Evolutionary conservation across 2,329 filamentous ascomycete genomes (phyloP), one percentile per base, ranked within the genome.

Genomic region (Trichoderma breve): DNA sequence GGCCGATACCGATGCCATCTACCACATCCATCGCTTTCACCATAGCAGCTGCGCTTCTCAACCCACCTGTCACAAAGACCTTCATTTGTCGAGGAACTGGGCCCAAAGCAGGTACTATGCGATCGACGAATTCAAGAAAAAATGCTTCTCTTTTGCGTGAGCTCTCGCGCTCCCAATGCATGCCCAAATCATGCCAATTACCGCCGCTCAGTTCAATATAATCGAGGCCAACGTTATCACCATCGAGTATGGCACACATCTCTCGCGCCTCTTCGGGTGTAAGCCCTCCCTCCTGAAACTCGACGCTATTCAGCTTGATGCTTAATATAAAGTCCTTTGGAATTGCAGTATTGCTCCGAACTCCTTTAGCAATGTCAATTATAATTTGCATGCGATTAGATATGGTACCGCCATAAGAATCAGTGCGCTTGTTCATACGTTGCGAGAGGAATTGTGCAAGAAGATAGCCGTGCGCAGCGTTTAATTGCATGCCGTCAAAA

Each of bases 171-270:
- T 85, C 82, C 76, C 88, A 85, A 2, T 75, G 75, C 73, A 89
- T 88, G 0, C 83, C 86, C 1, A 86, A 76, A 26, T 81, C 79
- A 78, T 90, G 84, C 75, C 89, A 90, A 0, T 88, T 90, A 6
- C 89, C 89, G 18, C 89, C 88, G 0, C 82, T 86, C 0, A 91
- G 81, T 79, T 91, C 89, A 3, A 91, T 85, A 73, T 89, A 88
- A 76, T 89, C 84, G 9, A 32, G 30, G 9, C 30, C 30, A 60
- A 89, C 86, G 14, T 76, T 78, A 70, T 85, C 83, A 32, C 81
- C 76, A 73, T 89, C 85, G 1, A 89, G 80, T 6, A 82, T 77
- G 4, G 77, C 75, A 75, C 83, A 85, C 55, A 90, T 80, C 34
- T 84, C 78, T 51, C 80, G 82, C 7, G 86, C 85, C 70, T 90